phyloP scores from a whole-genome alignment of 176 grass and related monocot species.

The Puccinellia tenuiflora region DNA sequence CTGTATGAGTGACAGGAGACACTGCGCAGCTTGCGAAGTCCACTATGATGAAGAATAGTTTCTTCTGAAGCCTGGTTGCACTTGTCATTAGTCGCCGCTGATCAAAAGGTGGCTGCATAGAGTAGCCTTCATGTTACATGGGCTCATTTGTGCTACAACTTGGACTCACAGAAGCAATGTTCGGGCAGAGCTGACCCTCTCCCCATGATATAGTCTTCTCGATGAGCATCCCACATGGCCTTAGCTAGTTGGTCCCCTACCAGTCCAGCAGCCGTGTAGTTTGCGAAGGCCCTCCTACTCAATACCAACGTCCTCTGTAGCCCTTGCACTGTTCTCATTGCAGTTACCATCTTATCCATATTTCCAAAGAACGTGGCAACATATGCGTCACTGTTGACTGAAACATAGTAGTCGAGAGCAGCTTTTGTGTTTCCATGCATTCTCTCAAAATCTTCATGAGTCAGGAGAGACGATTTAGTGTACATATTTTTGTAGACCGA shows the following conservation, averaged over 20 bases:
- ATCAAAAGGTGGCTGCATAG: background rate
- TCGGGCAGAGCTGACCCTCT: slow-evolving; percentile 79
- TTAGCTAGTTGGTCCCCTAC: slow-evolving; percentile 57
- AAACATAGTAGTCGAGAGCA: slow-evolving; percentile 93
- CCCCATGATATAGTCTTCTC: slow-evolving; percentile 73
- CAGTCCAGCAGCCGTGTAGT: slow-evolving; percentile 49
- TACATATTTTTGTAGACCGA: slow-evolving; percentile 71
- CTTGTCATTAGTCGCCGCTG: background rate
- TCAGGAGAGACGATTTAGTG: slow-evolving; percentile 69
- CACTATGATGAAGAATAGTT: background rate
- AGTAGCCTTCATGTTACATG: background rate
- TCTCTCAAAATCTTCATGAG: slow-evolving; percentile 61
- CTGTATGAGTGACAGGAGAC: background rate
- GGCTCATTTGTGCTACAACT: slow-evolving; percentile 37
- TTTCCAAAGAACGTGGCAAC: slow-evolving; percentile 91
- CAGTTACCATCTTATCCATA: slow-evolving; percentile 97
- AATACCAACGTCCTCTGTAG: slow-evolving; percentile 69
- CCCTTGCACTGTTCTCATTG: slow-evolving; percentile 80
- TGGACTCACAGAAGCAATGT: slow-evolving; percentile 81
- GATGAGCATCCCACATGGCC: slow-evolving; percentile 71
- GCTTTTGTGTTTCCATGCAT: slow-evolving; percentile 99
- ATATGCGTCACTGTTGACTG: slow-evolving; percentile 77
- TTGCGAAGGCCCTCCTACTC: slow-evolving; percentile 84
- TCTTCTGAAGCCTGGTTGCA: background rate
- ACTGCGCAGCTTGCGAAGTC: background rate